Conservation (phyloP, 192 early-diverging fungal genomes). For the Cetraspora pellucida region DNA sequence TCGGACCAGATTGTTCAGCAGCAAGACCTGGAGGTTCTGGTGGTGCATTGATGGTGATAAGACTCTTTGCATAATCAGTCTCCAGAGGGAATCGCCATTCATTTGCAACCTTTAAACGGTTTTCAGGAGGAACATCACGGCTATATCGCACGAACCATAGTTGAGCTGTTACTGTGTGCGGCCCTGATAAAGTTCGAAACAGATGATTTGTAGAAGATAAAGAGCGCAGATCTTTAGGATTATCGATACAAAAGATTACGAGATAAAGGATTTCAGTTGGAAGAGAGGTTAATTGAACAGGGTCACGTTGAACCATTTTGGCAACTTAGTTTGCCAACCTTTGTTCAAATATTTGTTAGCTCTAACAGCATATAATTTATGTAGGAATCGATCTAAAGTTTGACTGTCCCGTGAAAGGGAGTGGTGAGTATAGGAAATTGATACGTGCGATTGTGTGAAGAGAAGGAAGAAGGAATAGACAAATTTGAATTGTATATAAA, state of each 20-base stretch:
- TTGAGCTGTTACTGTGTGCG: slow-evolving; percentile 31
- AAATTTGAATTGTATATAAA: too few species aligned
- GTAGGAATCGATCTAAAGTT: not conserved
- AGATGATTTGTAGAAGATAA: slow-evolving; percentile 21
- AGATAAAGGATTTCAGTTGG: slow-evolving; percentile 34
- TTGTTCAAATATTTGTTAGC: not conserved
- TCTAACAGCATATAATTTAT: not conserved
- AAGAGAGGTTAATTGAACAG: slow-evolving; percentile 15
- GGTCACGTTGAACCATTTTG: not conserved
- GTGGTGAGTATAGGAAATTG: slow-evolving; percentile 4
- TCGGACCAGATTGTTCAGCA: slow-evolving; percentile 21
- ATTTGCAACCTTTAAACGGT: slow-evolving; percentile 18
- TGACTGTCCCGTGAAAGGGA: slow-evolving; percentile 7
- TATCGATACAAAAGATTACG: slow-evolving; percentile 29
- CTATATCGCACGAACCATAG: slow-evolving; percentile 27
- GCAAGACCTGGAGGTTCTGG: slow-evolving; percentile 11
- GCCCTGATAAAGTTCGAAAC: slow-evolving; percentile 27
- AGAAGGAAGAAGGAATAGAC: too few species aligned
- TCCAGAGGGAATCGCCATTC: slow-evolving; percentile 31
- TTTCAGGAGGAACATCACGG: slow-evolving; percentile 19
- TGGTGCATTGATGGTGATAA: slow-evolving; percentile 23
- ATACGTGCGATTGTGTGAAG: too few species aligned
- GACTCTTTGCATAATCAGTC: slow-evolving; percentile 19
- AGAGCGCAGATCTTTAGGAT: slow-evolving; percentile 32
- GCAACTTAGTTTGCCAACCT: not conserved